Evolutionary conservation across 345 rosid species (phyloP), one percentile per base, ranked within the genome.

Genomic region (Diplotaxis tenuifolia): DNA sequence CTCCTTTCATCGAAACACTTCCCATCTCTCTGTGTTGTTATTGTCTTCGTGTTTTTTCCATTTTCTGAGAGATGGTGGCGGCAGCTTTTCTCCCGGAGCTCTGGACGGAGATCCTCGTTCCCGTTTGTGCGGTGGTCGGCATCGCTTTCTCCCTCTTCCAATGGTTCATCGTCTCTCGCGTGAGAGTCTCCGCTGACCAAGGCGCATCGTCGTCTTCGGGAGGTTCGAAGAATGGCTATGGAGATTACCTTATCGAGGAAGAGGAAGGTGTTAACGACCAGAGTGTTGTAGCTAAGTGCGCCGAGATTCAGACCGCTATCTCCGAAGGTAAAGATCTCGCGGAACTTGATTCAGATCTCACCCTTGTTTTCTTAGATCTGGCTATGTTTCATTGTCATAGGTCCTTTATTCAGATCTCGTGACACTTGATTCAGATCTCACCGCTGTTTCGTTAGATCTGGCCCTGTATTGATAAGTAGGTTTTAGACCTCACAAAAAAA

Each of bases 201-300:
- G 62, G 32, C 1, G 74, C 70, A 1, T 62, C 67, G 22, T 62
- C 67, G 38, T 62, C 67, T 20, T 71, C 66, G 27, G 72, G 55
- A 4, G 73, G 45, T 1, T 62, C 36, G 20, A 79, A 84, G 81
- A 34, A 62, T 29, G 88, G 89, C n/a, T 83, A 65, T 47, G 80
- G 40, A 0, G 80, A 77, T 67, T 65, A 66, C 55, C 88, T 94
- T 16, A 94, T 94, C 54, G 98, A 91, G 68, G 98, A 94, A 70
- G 98, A 91, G 64, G 98, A 94, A 75, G 93, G 89, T 9, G 75
- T 94, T 34, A 88, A 91, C 70, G 97, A 91, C 73, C 91, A 89
- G 65, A 84, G 73, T 80, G 90, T 88, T 68, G 97, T 91, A 55
- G 74, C 81, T 64, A 94, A 86, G 69, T 91, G 97, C 45, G 89